Evolutionary conservation across 176 grass and related monocot species (phyloP), one percentile per base, ranked within the genome.

Genomic region (Otatea glauca): DNA sequence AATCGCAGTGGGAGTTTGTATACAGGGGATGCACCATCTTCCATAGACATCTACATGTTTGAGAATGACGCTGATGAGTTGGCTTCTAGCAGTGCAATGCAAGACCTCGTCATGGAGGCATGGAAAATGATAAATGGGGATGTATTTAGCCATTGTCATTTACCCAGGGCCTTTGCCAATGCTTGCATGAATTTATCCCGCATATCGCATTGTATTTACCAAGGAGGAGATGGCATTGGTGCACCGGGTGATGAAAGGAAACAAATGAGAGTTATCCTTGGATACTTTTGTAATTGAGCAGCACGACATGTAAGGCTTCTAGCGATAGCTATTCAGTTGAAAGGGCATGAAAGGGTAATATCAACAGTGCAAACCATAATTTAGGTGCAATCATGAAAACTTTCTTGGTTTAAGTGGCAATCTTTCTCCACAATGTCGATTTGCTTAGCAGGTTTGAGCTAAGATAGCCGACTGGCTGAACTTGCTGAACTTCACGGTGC

Each of bases 21-120:
- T 74, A 89, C 79, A 87, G 87, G 91, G 7, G 91, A 92, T 23
- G 80, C 75, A 21, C 80, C 87, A 42, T 87, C 91, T 14, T 89
- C 75, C 11, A 87, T 92, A 54, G 67, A 65, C 55, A 89, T 88
- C 34, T 84, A 87, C 74, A 92, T 92, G 91, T 81, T 34, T 2
- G 80, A 87, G 13, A 79, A 86, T 9, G 25, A 43, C 20, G 51
- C 35, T 1, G 66, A 49, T 3, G 80, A 89, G 87, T 20, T 65
- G 43, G 80, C 77, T 3, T 73, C 91, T 41, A 35, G 80, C 12
- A 25, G 35, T 61, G 80, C 75, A 37, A 85, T 90, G 78, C 66
- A 67, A 75, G 64, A 74, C 0, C 4, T 81, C 24, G 42, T 14
- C 10, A 63, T 82, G 34, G 65, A 78, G 16, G 75, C 78, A 17